phyloP scores from a whole-genome alignment of 208 protist species.

The Trypanosoma avium region DNA sequence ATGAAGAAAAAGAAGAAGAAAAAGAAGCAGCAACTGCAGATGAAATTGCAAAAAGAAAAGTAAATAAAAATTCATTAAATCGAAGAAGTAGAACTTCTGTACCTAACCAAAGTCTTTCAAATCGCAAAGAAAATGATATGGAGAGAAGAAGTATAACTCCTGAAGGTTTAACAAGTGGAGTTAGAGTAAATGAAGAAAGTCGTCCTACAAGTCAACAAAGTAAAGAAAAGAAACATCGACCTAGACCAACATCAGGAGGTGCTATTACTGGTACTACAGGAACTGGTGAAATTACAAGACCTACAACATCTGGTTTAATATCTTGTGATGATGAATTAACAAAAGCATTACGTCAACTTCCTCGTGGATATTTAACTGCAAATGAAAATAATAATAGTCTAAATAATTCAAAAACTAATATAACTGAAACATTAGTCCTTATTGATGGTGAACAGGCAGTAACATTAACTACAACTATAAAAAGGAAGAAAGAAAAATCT shows the following conservation, averaged over 20 bases:
- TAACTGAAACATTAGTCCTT: constrained; percentile 13
- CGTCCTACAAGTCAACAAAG: neutral
- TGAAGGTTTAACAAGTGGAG: neutral
- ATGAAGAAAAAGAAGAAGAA: neutral
- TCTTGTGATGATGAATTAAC: constrained; percentile 27
- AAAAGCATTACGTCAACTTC: constrained; percentile 21
- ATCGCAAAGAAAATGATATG: constrained; percentile 2
- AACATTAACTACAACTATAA: neutral
- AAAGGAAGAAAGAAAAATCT: neutral
- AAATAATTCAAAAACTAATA: neutral
- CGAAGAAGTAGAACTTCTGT: neutral
- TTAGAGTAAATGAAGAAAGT: neutral
- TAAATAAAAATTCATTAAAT: neutral
- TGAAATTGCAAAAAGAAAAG: neutral
- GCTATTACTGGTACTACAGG: neutral
- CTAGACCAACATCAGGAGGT: neutral
- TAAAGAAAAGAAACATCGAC: neutral
- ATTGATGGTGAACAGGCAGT: constrained; percentile 17
- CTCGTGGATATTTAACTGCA: constrained; percentile 17
- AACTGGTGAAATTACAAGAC: neutral
- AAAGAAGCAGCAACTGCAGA: neutral
- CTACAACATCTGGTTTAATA: neutral
- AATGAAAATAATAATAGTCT: neutral
- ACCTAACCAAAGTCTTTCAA: neutral
- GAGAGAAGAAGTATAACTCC: neutral